Percentiles rank a stretch among this genome's conserved stretches.
Evolutionary conservation across 2,329 filamentous ascomycete species (phyloP).

Genomic region (Dactylella cylindrospora): DNA sequence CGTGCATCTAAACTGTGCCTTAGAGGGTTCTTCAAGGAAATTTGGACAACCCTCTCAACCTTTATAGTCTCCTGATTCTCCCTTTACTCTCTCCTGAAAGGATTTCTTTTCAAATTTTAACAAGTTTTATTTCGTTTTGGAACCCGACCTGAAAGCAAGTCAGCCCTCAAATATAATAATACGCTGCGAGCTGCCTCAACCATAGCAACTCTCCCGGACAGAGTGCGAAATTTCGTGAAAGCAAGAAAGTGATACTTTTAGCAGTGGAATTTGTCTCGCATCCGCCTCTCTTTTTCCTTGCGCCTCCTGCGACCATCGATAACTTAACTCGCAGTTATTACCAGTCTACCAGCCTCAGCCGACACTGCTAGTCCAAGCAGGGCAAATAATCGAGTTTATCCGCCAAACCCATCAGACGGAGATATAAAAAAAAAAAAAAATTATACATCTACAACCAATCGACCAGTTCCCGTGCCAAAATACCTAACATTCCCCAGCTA

Average conservation of each 20-base stretch:
- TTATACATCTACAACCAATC: no score
- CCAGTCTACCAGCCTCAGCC: slow-evolving; percentile 33
- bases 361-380: no score
- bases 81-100: slow-evolving; percentile 32
- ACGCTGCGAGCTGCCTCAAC: not conserved
- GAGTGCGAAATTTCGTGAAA: slow-evolving; percentile 34
- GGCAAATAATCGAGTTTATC: no score
- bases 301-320: no score
- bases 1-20: slow-evolving; percentile 13
- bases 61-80: slow-evolving; percentile 42
- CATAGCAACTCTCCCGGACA: slow-evolving; percentile 12
- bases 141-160: slow-evolving; percentile 1
- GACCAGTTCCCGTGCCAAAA: no score
- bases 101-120: slow-evolving; percentile 29
- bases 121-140: slow-evolving; percentile 26
- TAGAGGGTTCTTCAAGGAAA: no score
- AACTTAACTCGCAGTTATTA: no score
- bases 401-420: no score
- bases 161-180: not conserved
- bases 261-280: slow-evolving; percentile 29
- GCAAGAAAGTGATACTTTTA: slow-evolving; percentile 15
- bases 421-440: no score
- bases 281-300: no score
- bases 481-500: slow-evolving; percentile 15
- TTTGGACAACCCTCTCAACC: no score